Evolutionary conservation across 176 grass and related monocot species (phyloP), one percentile per base, ranked within the genome.

Genomic region (Eleusine indica): DNA sequence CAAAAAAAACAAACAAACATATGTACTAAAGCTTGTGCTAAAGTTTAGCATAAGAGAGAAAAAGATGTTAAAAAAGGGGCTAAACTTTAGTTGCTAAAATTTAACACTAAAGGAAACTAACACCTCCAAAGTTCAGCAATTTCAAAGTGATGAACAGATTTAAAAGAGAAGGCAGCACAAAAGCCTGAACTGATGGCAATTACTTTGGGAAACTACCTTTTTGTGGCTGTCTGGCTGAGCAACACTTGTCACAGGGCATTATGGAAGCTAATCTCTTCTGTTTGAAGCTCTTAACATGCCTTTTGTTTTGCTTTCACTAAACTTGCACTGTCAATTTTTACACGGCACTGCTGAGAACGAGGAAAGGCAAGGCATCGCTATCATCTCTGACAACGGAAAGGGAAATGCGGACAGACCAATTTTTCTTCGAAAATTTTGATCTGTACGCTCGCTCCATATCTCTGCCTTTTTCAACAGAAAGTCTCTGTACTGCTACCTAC

Each of bases 191-290:
- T 30, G 53, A 64, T 41, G 57, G 19, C 54, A 0, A 10, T n/a
- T 51, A 35, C 53, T 70, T 76, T 18, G 18, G 35, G 52, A 76
- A 54, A 56, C 56, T 66, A 40, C 53, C 41, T 7, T 29, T 29
- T 30, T n/a, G 54, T 15, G 80, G 57, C 44, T 5, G 9, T n/a
- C 44, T 15, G 74, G 57, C 44, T 5, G 9, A 79, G 28, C 29
- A 42, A 65, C 80, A 76, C 87, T 85, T 85, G 77, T 89, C 70
- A 17, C 25, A 22, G 25, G 72, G 54, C 21, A 46, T 71, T 19
- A 41, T 29, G 49, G 53, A 18, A 19, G 17, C 70, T 76, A 72
- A 66, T 81, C 46, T 38, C 71, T 81, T 85, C 15, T 9, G 21
- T 63, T 63, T 32, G 41, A 84, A 74, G 82, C 76, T 16, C 8